A percentile compares a stretch with the other conserved stretches of the same genome.
phyloP scores from a whole-genome alignment of 345 rosid genomes.

The Syzygium grande region DNA sequence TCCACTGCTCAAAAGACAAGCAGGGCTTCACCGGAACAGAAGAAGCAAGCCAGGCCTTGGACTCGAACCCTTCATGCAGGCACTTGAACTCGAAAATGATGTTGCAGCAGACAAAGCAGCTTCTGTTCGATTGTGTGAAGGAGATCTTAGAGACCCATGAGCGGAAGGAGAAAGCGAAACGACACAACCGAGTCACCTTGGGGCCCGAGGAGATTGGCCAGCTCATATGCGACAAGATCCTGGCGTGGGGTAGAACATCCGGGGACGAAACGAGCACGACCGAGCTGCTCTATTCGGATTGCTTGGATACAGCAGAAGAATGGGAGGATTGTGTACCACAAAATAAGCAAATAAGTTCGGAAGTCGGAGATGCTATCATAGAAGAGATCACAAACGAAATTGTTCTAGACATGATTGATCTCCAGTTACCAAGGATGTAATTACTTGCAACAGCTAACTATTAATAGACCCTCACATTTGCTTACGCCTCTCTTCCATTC shows the following conservation, averaged over 20 bases:
- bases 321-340: slow-evolving; percentile 18
- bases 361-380: slow-evolving; percentile 31
- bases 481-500: background rate
- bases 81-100: slow-evolving; percentile 16
- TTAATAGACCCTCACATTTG: background rate
- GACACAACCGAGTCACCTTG: background rate
- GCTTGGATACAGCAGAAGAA: slow-evolving; percentile 16
- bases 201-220: slow-evolving; percentile 21
- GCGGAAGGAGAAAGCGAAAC: slow-evolving; percentile 2
- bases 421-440: background rate
- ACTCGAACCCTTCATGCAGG: background rate
- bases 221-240: slow-evolving; percentile 18
- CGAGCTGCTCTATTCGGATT: slow-evolving; percentile 12
- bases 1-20: slow-evolving; percentile 7
- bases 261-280: slow-evolving; percentile 12
- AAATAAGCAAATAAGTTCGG: slow-evolving; percentile 11
- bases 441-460: background rate
- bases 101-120: slow-evolving; percentile 35
- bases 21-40: background rate
- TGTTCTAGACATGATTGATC: slow-evolving; percentile 14
- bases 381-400: slow-evolving; percentile 23
- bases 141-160: slow-evolving; percentile 25
- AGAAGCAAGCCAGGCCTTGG: slow-evolving; percentile 6
- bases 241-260: slow-evolving; percentile 15
- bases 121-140: slow-evolving; percentile 37